phyloP scores from a whole-genome alignment of 2,329 filamentous ascomycete species.

The Clonostachys rhizophaga region DNA sequence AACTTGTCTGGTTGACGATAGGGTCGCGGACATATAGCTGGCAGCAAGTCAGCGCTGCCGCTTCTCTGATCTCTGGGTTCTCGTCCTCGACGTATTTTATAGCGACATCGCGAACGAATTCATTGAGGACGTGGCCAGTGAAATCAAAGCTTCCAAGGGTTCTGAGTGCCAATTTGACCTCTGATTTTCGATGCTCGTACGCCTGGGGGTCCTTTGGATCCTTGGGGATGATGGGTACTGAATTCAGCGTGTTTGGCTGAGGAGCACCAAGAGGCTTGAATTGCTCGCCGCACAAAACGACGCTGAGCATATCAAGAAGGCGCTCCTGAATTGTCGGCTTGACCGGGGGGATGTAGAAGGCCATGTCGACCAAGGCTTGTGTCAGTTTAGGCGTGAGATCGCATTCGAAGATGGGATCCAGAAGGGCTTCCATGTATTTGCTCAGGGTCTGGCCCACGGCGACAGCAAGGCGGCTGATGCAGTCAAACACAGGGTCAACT shows the following conservation, averaged over 20 bases:
- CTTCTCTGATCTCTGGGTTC: slow-evolving; percentile 87
- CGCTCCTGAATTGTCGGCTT: slow-evolving; percentile 91
- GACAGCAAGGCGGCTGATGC: slow-evolving; percentile 92
- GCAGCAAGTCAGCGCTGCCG: slow-evolving; percentile 93
- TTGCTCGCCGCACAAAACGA: slow-evolving; percentile 85
- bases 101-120: slow-evolving; percentile 96
- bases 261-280: slow-evolving; percentile 92
- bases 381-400: slow-evolving; percentile 91
- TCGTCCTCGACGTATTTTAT: slow-evolving; percentile 98
- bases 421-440: slow-evolving; percentile 94
- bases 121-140: slow-evolving; percentile 85
- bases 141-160: slow-evolving; percentile 99
- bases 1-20: slow-evolving; percentile 96
- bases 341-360: slow-evolving; percentile 95
- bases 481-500: slow-evolving; percentile 86
- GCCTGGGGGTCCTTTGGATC: slow-evolving; percentile 81
- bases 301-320: slow-evolving; percentile 88
- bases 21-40: slow-evolving; percentile 96
- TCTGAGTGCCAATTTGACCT: slow-evolving; percentile 89
- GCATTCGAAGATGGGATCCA: slow-evolving; percentile 96
- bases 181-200: slow-evolving; percentile 75
- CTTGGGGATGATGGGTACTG: slow-evolving; percentile 78
- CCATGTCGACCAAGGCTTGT: slow-evolving; percentile 96
- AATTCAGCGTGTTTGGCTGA: slow-evolving; percentile 71
- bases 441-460: slow-evolving; percentile 94